phyloP scores from a whole-genome alignment of 2,329 filamentous ascomycete species.

The Davidsoniella neocaledoniae region DNA sequence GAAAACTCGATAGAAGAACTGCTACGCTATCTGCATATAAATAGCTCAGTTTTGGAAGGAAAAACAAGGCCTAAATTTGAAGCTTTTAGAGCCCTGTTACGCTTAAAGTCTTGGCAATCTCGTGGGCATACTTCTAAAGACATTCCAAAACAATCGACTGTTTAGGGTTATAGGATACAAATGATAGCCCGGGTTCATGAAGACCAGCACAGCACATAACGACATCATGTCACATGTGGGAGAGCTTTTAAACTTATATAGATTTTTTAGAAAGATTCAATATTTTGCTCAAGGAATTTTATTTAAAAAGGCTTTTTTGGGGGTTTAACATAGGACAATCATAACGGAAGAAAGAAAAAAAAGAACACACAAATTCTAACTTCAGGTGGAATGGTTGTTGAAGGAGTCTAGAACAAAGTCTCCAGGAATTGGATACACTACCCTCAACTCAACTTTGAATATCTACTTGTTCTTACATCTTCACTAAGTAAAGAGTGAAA shows the following conservation, averaged over 20 bases:
- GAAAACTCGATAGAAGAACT: too few species aligned
- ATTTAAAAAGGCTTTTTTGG: background rate
- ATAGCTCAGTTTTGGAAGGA: too few species aligned
- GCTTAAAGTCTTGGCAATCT: background rate
- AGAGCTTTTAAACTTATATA: too few species aligned
- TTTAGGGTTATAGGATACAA: too few species aligned
- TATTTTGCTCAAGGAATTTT: background rate
- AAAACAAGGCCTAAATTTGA: background rate
- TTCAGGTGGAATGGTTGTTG: slow-evolving; percentile 5
- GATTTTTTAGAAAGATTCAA: background rate
- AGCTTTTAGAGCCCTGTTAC: background rate
- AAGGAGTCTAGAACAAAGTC: background rate
- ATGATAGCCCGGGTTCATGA: too few species aligned
- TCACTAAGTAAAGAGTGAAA: background rate
- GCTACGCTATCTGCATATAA: too few species aligned
- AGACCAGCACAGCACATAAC: too few species aligned
- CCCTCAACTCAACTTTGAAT: background rate
- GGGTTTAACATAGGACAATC: too few species aligned
- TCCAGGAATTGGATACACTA: background rate
- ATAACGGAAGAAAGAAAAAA: background rate
- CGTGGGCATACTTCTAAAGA: background rate
- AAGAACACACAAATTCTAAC: slow-evolving; percentile 5
- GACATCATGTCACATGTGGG: too few species aligned
- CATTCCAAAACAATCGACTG: too few species aligned
- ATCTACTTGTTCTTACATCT: background rate